These are phyloP conservation scores for Lojkania enalia DNA, from an alignment of 2,329 filamentous ascomycete genomes.

Conservation along the genomic window DNA sequence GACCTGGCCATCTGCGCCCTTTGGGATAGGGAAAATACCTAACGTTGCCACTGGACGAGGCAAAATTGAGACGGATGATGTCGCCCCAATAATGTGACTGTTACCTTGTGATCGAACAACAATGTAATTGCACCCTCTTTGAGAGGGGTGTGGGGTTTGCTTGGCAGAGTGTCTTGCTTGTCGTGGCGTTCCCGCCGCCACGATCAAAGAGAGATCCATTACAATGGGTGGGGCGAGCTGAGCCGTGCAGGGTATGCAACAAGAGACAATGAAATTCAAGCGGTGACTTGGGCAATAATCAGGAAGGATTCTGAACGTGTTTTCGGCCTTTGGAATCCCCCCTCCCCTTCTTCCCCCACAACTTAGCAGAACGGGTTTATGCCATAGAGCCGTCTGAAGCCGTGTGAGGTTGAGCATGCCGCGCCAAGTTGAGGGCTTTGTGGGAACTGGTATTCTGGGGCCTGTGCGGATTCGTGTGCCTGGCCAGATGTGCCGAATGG, in stretches of 20 bases:
- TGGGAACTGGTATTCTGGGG: conserved; percentile 12
- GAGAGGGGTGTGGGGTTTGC: no score
- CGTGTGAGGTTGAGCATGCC: conserved; percentile 20
- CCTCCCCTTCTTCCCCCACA: no score
- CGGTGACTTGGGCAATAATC: not conserved
- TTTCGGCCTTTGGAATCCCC: no score
- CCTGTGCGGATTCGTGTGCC: conserved; percentile 14
- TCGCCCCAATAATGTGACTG: no score
- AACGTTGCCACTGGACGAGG: not conserved
- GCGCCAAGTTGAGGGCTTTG: conserved; percentile 24
- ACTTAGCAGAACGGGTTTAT: conserved; percentile 1
- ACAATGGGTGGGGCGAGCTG: not conserved
- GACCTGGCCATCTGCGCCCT: not conserved
- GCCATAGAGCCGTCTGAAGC: conserved; percentile 13
- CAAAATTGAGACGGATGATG: not conserved
- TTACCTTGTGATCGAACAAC: no score
- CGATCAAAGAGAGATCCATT: not conserved
- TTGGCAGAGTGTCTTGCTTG: not conserved
- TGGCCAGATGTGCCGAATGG: conserved; percentile 7
- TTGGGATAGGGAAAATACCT: not conserved
- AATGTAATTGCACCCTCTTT: no score
- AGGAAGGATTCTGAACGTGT: no score
- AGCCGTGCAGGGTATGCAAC: not conserved
- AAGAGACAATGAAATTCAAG: conserved; percentile 3
- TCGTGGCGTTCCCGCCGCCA: not conserved